Percentiles rank a stretch among this genome's conserved stretches.
These are phyloP conservation scores for Fusarium stilboides DNA, from an alignment of 2,329 filamentous ascomycete species.

Conservation along the genomic window DNA sequence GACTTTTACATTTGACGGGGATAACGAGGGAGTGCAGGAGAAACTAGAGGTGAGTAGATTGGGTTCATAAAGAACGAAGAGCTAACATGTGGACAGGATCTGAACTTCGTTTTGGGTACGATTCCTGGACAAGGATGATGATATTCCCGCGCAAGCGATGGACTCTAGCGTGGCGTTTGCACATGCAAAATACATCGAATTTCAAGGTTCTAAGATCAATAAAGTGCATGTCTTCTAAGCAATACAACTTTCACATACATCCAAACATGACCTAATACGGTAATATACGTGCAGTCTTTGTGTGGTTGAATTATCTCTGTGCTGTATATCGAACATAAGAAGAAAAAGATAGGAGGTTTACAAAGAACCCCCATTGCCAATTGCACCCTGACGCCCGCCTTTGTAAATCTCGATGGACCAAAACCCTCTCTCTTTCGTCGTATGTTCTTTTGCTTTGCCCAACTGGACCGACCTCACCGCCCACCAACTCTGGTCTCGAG, in stretches of 20 bases:
- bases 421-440: constrained; percentile 31
- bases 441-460: constrained; percentile 39
- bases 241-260: not conserved
- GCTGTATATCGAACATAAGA: constrained; percentile 35
- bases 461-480: constrained; percentile 31
- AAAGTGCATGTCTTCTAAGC: too few species aligned
- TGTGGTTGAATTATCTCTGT: constrained; percentile 34
- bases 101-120: constrained; percentile 1
- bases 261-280: not conserved
- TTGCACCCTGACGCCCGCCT: constrained; percentile 50
- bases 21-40: constrained; percentile 4
- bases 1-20: constrained; percentile 6
- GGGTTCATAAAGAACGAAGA: not conserved
- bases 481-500: constrained; percentile 37
- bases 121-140: not conserved
- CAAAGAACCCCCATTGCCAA: constrained; percentile 41
- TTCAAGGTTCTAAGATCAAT: too few species aligned
- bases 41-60: constrained; percentile 9
- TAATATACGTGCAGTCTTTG: constrained; percentile 24
- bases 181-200: too few species aligned
- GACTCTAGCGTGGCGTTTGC: too few species aligned
- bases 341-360: constrained; percentile 29
- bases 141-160: too few species aligned
- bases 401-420: constrained; percentile 46
- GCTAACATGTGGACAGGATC: not conserved